Evolutionary conservation across 2,329 filamentous ascomycete species (phyloP).

Genomic region (Fusarium sulawesiense): DNA sequence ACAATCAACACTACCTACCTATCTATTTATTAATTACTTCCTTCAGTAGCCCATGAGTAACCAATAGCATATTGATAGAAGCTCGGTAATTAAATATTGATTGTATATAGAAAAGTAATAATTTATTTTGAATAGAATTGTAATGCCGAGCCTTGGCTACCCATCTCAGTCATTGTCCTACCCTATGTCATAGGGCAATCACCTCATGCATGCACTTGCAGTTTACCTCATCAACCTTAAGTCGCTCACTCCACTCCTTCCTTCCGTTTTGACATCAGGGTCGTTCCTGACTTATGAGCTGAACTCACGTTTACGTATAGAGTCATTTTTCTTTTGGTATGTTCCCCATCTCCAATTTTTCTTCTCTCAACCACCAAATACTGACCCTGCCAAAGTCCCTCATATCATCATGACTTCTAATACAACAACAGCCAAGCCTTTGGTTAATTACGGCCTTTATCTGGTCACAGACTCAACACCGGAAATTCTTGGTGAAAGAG

Average conservation of each 20-base stretch:
- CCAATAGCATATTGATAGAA: neutral
- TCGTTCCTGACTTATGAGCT: neutral
- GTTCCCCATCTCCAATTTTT: neutral
- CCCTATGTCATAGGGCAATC: conserved; percentile 4
- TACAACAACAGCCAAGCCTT: conserved; percentile 24
- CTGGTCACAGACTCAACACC: conserved; percentile 94
- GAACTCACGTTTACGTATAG: neutral
- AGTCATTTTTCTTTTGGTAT: neutral
- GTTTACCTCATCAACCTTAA: neutral
- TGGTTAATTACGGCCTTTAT: conserved; percentile 83
- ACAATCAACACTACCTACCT: neutral
- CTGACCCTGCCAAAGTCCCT: conserved; percentile 22
- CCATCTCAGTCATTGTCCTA: neutral
- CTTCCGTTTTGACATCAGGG: neutral
- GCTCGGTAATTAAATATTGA: neutral
- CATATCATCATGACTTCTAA: neutral
- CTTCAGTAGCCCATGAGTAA: neutral
- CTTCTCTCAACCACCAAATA: neutral
- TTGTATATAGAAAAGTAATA: neutral
- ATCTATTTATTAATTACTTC: neutral
- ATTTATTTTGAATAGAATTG: neutral
- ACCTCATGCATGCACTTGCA: neutral
- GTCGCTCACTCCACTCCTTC: conserved; percentile 10
- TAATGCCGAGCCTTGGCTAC: neutral
- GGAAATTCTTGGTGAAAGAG: conserved; percentile 77